These are phyloP conservation scores for Aureobasidium namibiae DNA, from an alignment of 2,329 filamentous ascomycete genomes.

Conservation along the genomic window DNA sequence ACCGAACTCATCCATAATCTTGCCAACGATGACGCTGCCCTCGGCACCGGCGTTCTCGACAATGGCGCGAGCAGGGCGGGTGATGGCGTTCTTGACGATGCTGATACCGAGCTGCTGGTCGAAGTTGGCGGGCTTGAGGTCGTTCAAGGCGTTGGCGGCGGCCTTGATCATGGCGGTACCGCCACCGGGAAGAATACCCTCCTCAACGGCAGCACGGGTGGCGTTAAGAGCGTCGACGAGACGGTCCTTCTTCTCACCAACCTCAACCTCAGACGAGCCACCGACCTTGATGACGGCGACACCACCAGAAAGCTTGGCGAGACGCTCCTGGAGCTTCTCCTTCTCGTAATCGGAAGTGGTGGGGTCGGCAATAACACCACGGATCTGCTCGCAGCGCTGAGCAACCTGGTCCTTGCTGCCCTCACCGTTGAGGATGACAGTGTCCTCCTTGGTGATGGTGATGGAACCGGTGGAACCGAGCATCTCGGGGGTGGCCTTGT, in stretches of 20 bases:
- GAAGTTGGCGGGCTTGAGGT: conserved; percentile 87
- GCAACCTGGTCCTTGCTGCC: conserved; percentile 88
- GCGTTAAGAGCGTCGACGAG: conserved; percentile 98
- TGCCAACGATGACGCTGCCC: conserved; percentile 92
- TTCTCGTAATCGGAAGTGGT: conserved; percentile 98
- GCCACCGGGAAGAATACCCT: conserved; percentile 97
- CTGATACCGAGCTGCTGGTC: conserved; percentile 97
- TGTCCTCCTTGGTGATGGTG: conserved; percentile 99
- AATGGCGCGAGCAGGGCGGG: conserved; percentile 85
- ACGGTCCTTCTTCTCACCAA: conserved; percentile 99
- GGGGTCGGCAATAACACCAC: conserved; percentile 88
- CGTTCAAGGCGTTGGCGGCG: conserved; percentile 73
- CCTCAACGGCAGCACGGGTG: conserved; percentile 95
- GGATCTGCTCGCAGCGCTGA: conserved; percentile 98
- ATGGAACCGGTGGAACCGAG: conserved; percentile 96
- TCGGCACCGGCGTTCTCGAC: conserved; percentile 97
- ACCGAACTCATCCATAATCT: conserved; percentile 90
- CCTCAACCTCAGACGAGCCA: conserved; percentile 94
- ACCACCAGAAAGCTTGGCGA: conserved; percentile 97
- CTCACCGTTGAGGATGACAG: conserved; percentile 94
- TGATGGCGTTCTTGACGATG: conserved; percentile 98
- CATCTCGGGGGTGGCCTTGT: conserved; percentile 94
- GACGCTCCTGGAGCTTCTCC: conserved; percentile 99
- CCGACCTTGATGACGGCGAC: conserved; percentile 99
- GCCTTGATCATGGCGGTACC: conserved; percentile 98